These are phyloP conservation scores for Neoarthrinium moseri DNA, from an alignment of 2,329 filamentous ascomycete genomes.

Conservation along the genomic window DNA sequence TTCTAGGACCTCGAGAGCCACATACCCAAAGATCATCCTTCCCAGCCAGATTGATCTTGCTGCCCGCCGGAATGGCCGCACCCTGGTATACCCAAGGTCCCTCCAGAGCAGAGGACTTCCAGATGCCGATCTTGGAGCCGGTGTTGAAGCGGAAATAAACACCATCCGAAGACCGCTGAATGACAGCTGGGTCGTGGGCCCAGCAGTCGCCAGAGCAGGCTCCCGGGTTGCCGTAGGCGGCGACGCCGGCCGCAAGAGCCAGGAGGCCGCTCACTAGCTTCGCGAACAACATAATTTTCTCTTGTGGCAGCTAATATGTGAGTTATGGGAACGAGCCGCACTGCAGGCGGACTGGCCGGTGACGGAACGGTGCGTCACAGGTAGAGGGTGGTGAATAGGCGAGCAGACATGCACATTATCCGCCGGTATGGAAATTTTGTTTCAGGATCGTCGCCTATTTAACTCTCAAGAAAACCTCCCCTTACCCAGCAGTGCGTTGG, in stretches of 20 bases:
- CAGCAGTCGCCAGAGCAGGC: conserved; percentile 36
- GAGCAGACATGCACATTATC: too few species aligned
- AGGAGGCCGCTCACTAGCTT: neutral
- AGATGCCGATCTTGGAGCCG: conserved; percentile 37
- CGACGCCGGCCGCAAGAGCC: conserved; percentile 7
- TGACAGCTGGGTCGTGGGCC: conserved; percentile 37
- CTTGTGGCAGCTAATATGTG: too few species aligned
- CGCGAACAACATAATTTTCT: conserved; percentile 3
- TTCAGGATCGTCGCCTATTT: too few species aligned
- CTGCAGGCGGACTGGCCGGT: neutral
- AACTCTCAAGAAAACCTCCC: too few species aligned
- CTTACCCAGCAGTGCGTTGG: too few species aligned
- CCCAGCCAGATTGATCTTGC: conserved; percentile 37
- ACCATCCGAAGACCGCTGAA: conserved; percentile 35
- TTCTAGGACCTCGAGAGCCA: neutral
- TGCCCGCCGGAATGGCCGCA: conserved; percentile 34
- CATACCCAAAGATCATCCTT: conserved; percentile 42
- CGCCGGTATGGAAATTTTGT: too few species aligned
- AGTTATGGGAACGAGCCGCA: too few species aligned
- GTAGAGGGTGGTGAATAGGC: too few species aligned
- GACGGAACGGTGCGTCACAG: too few species aligned
- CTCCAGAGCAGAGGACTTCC: conserved; percentile 32
- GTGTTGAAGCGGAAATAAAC: conserved; percentile 43
- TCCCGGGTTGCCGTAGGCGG: conserved; percentile 28
- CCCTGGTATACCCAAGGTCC: conserved; percentile 43